These are phyloP conservation scores for Pseudogymnoascus sp. DNA, from an alignment of 2,329 filamentous ascomycete genomes.

Conservation along the genomic window DNA sequence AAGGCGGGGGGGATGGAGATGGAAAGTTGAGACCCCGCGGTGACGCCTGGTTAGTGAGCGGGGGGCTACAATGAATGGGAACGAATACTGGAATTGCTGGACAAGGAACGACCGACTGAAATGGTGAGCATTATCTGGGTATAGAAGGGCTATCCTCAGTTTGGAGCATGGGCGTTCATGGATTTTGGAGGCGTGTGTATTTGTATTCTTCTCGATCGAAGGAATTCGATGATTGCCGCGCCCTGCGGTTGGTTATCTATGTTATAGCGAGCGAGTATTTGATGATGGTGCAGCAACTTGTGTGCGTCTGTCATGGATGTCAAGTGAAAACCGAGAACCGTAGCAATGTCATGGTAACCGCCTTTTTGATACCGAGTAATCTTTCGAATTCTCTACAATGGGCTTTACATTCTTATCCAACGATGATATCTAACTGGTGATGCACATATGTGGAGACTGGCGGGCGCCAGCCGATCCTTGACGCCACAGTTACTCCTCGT, in stretches of 20 bases:
- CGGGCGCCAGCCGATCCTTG: not conserved
- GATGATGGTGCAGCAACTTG: not conserved
- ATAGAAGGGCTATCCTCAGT: constrained; percentile 4
- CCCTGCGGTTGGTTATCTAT: constrained; percentile 11
- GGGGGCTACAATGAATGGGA: not conserved
- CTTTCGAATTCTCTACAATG: not conserved
- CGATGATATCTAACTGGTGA: not conserved
- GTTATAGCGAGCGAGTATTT: not conserved
- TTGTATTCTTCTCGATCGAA: constrained; percentile 9
- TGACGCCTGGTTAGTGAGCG: constrained; percentile 1
- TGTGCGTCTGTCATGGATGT: not conserved
- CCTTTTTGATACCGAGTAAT: not conserved
- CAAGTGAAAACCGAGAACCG: not conserved
- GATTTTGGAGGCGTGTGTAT: constrained; percentile 7
- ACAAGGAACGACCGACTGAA: not conserved
- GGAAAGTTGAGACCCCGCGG: not conserved
- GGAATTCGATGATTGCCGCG: not conserved
- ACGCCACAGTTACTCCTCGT: constrained; percentile 1
- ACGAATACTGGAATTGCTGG: constrained; percentile 6
- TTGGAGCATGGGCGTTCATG: constrained; percentile 2
- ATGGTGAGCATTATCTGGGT: constrained; percentile 5
- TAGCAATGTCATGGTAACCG: not conserved
- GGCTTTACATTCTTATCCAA: not conserved
- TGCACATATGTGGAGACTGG: not conserved
- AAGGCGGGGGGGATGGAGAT: not conserved